Evolutionary conservation across 148 eudicot species (phyloP).

Genomic region (Rhododendron ovatum): DNA sequence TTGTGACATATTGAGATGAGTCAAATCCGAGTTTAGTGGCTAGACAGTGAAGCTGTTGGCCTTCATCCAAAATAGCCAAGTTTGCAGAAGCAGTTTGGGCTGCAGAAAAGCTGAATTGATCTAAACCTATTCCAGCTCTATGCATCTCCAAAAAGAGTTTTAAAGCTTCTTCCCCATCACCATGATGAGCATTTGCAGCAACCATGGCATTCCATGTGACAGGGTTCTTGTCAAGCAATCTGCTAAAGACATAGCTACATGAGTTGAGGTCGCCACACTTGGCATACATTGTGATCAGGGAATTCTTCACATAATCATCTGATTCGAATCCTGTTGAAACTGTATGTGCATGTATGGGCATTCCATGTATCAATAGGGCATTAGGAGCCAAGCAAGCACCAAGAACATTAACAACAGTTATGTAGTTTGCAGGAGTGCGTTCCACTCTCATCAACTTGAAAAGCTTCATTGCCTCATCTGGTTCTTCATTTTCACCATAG

Average conservation of each 20-base stretch:
- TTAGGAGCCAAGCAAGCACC: conserved; percentile 40
- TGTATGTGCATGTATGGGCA: conserved; percentile 56
- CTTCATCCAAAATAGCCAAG: conserved; percentile 66
- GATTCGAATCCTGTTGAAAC: conserved; percentile 47
- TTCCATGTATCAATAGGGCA: conserved; percentile 42
- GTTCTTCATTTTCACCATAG: conserved; percentile 57
- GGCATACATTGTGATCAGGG: conserved; percentile 81
- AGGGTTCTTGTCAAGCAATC: conserved; percentile 34
- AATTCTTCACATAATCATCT: conserved; percentile 64
- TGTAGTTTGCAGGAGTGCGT: conserved; percentile 43
- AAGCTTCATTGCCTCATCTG: conserved; percentile 35
- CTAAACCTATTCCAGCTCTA: conserved; percentile 36
- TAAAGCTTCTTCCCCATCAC: conserved; percentile 63
- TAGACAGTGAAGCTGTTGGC: conserved; percentile 59
- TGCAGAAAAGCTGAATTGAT: conserved; percentile 69
- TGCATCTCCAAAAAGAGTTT: conserved; percentile 52
- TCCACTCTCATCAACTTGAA: conserved; percentile 48
- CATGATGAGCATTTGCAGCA: conserved; percentile 71
- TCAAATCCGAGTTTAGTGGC: conserved; percentile 56
- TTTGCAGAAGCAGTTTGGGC: conserved; percentile 69
- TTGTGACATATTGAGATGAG: conserved; percentile 38
- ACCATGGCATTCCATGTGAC: conserved; percentile 72
- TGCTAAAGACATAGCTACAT: conserved; percentile 40
- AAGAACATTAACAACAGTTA: conserved; percentile 58
- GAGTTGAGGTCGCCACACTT: conserved; percentile 71